Evolutionary conservation across 108 stramenopile genomes (phyloP), one percentile per base, ranked within the genome.

Genomic region (Conticribra weissflogii): DNA sequence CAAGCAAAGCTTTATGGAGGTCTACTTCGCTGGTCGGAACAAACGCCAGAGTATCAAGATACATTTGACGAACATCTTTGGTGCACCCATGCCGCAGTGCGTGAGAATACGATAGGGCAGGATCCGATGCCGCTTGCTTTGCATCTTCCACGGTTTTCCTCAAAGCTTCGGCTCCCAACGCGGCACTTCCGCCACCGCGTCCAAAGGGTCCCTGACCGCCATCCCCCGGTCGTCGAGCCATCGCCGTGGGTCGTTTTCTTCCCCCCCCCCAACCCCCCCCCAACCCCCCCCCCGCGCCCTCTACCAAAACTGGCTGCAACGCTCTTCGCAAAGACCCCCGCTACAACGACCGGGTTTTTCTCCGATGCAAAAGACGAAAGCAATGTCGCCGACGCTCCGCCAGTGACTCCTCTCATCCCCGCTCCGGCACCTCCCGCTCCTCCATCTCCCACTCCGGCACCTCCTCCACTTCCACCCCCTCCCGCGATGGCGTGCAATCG

Each of bases 81-180:
- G 94, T 92, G 64, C 91, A 92, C 8, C 94, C 94, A 63, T 95
- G 94, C 14, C 93, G 88, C 9, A 88, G 59, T 19, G 87, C 89
- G 63, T 88, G 93, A 16, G 83, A 62, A 59, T 88, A 90, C 0
- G 84, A 69, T 5, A 94, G 63, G 28, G 66, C 69, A 3, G 88
- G 88, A 77, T 91, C 83, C 4, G 81, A 74, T 32, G 89, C 93
- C 4, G 85, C 90, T 52, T 86, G 70, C 54, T 68, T 67, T 14
- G 80, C 80, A 33, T 63, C 62, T 46, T 81, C 72, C 41, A 76
- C 55, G 18, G 71, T 78, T 36, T 79, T 67, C 36, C 81, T 83
- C 29, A 74, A 44, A 0, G 77, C 46, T 3, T 78, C 77, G n/a
- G 69, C 52, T 36, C 49, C 65, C 29, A 28, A 19, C 0, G 67